Evolutionary conservation across 345 rosid species (phyloP).

Genomic region (Eutrema japonicum): DNA sequence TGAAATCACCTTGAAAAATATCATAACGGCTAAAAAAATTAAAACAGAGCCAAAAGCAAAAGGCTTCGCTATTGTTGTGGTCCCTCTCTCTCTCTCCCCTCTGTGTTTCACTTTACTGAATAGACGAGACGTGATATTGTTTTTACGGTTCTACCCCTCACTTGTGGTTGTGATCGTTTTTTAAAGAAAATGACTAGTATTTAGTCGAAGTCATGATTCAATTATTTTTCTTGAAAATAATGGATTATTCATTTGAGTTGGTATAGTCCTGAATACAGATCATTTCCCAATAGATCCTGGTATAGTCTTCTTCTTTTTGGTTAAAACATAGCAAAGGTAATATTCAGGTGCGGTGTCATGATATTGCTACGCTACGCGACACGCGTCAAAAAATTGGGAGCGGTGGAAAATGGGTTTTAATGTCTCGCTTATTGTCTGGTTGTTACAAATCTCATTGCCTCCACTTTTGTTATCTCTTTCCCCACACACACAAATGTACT

Average conservation of each 20-base stretch:
- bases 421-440: slow-evolving; percentile 28
- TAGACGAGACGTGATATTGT: slow-evolving; percentile 41
- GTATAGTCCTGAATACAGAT: slow-evolving; percentile 20
- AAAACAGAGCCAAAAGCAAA: slow-evolving; percentile 46
- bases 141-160: neutral
- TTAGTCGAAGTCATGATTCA: neutral
- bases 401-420: slow-evolving; percentile 22
- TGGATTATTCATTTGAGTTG: slow-evolving; percentile 1
- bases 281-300: slow-evolving; percentile 23
- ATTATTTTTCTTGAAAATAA: neutral
- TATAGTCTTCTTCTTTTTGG: too few species aligned
- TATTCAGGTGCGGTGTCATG: slow-evolving; percentile 23
- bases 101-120: slow-evolving; percentile 34
- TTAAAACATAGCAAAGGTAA: neutral
- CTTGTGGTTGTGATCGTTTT: slow-evolving; percentile 5
- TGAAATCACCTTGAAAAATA: neutral
- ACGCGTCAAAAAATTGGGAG: slow-evolving; percentile 23
- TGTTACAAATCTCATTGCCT: slow-evolving; percentile 30
- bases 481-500: too few species aligned
- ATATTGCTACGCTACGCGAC: slow-evolving; percentile 14
- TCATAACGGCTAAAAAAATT: slow-evolving; percentile 35
- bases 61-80: slow-evolving; percentile 34
- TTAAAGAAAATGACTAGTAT: neutral
- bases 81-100: neutral
- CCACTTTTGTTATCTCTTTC: slow-evolving; percentile 9